Conservation (phyloP, 2,329 filamentous ascomycete genomes). For the Pseudonectria buxi region DNA sequence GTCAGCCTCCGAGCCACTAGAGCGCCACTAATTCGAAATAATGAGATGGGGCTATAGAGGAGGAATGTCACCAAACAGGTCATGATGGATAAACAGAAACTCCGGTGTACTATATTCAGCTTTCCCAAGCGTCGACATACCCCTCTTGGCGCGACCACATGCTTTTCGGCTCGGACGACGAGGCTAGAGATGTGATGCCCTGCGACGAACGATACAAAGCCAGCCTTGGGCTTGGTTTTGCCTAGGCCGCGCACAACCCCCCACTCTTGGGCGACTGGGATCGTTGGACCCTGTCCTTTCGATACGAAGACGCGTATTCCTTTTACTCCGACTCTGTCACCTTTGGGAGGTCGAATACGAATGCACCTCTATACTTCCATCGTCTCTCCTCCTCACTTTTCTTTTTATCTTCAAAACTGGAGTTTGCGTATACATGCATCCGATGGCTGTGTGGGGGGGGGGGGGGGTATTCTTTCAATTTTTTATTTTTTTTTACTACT, state of each 20-base stretch:
- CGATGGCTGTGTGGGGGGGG: slow-evolving; percentile 14
- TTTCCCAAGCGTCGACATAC: slow-evolving; percentile 7
- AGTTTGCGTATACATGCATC: slow-evolving; percentile 21
- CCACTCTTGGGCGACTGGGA: too few species aligned
- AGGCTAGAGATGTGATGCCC: too few species aligned
- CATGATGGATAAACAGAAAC: slow-evolving; percentile 19
- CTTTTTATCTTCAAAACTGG: slow-evolving; percentile 9
- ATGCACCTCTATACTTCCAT: slow-evolving; percentile 8
- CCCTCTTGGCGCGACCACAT: neutral
- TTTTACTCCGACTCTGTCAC: too few species aligned
- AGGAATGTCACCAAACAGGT: slow-evolving; percentile 23
- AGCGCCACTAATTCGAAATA: slow-evolving; percentile 2
- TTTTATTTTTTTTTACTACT: slow-evolving; percentile 2
- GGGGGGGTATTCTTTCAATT: slow-evolving; percentile 13
- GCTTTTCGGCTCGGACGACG: too few species aligned
- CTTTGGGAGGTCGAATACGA: neutral
- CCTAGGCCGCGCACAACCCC: too few species aligned
- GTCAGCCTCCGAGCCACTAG: slow-evolving; percentile 29
- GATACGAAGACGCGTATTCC: too few species aligned
- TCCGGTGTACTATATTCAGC: slow-evolving; percentile 23
- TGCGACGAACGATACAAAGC: too few species aligned
- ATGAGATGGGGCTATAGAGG: slow-evolving; percentile 17
- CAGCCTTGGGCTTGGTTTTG: too few species aligned
- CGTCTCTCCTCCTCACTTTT: slow-evolving; percentile 6
- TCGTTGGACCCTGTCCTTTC: too few species aligned